Evolutionary conservation across 1,284 basidiomycete species (phyloP).

Genomic region (Neolentinus lepideus): DNA sequence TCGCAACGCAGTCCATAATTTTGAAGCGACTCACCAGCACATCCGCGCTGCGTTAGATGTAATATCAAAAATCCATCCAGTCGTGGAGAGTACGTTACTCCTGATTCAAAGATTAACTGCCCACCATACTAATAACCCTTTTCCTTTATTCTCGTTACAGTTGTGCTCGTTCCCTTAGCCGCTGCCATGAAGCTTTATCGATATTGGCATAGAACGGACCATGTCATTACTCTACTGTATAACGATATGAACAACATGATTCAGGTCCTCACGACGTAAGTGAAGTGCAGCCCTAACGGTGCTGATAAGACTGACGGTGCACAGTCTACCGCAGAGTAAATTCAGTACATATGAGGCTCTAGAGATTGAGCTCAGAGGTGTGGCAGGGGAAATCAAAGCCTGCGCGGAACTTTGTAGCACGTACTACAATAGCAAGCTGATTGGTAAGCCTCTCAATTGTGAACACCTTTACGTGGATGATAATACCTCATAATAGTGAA

Average conservation of each 20-base stretch:
- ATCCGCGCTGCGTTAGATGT: neutral
- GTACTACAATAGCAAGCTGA: neutral
- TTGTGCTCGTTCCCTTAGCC: neutral
- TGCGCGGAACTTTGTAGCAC: neutral
- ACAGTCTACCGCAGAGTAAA: too few relatives aligned
- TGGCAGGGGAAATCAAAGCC: neutral
- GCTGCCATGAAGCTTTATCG: neutral
- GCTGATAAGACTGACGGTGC: too few relatives aligned
- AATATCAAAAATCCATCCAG: neutral
- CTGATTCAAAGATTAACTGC: too few relatives aligned
- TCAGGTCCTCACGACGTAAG: neutral
- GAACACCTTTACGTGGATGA: neutral
- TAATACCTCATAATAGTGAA: neutral
- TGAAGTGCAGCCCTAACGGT: too few relatives aligned
- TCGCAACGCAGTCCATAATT: neutral
- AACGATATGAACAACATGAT: neutral
- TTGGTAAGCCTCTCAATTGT: neutral
- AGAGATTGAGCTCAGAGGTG: neutral
- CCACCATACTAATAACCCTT: neutral
- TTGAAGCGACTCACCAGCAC: neutral
- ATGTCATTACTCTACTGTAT: neutral
- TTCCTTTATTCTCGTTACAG: neutral
- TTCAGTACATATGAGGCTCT: neutral
- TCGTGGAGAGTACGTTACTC: neutral
- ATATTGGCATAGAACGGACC: neutral